Evolutionary conservation across 306 rosid species (phyloP).

Genomic region (Lathyrus tuberosus): DNA sequence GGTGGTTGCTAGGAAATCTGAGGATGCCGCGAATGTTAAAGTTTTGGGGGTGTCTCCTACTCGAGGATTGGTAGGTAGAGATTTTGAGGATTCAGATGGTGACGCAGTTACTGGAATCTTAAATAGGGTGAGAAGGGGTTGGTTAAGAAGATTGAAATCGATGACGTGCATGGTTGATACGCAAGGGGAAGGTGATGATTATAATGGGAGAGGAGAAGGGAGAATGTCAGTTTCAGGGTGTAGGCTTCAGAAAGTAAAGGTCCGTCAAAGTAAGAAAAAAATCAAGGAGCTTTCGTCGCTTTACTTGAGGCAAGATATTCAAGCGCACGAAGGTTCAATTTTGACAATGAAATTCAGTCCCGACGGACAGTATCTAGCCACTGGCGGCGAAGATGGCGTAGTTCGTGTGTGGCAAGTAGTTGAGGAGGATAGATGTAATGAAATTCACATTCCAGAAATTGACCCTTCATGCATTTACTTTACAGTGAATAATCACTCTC

Average conservation of each 20-base stretch:
- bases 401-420: slow-evolving; percentile 91
- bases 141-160: slow-evolving; percentile 70
- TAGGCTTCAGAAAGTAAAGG: slow-evolving; percentile 75
- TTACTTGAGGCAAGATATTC: slow-evolving; percentile 85
- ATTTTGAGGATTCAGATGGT: slow-evolving; percentile 35
- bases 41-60: slow-evolving; percentile 39
- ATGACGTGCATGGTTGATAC: slow-evolving; percentile 65
- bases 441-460: slow-evolving; percentile 72
- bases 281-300: slow-evolving; percentile 86
- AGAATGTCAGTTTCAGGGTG: slow-evolving; percentile 37
- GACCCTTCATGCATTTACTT: slow-evolving; percentile 89
- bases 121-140: slow-evolving; percentile 54
- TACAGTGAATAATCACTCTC: slow-evolving; percentile 72
- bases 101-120: slow-evolving; percentile 5
- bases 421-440: slow-evolving; percentile 78
- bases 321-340: slow-evolving; percentile 87
- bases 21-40: slow-evolving; percentile 37
- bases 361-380: slow-evolving; percentile 91
- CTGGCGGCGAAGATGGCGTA: slow-evolving; percentile 88
- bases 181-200: slow-evolving; percentile 41
- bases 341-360: slow-evolving; percentile 93
- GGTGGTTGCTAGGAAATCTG: slow-evolving; percentile 37
- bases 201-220: slow-evolving; percentile 34
- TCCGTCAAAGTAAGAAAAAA: slow-evolving; percentile 64
- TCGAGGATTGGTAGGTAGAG: slow-evolving; percentile 36